Percentiles rank a stretch among this genome's conserved stretches.
These are phyloP conservation scores for Termitomyces sp. DNA, from an alignment of 768 basidiomycete species.

Conservation along the genomic window DNA sequence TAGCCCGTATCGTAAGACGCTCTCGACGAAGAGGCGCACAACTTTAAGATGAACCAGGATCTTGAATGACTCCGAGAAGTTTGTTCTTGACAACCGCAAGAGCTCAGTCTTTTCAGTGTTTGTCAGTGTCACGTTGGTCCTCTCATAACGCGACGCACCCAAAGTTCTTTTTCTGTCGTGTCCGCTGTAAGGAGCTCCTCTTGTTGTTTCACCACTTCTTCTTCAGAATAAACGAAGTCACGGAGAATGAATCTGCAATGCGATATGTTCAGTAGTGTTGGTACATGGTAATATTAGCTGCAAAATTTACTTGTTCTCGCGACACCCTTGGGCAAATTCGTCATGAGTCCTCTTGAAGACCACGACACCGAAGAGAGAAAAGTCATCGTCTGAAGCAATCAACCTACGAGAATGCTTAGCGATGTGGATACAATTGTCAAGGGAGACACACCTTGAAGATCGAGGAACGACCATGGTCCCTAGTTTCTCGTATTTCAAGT, in stretches of 20 bases:
- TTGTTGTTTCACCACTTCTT: constrained; percentile 72
- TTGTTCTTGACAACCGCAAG: constrained; percentile 83
- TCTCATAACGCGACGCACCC: constrained; percentile 57
- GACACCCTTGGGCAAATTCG: constrained; percentile 88
- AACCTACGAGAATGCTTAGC: constrained; percentile 37
- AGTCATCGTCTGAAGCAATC: constrained; percentile 86
- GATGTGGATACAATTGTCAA: neutral
- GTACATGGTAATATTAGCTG: neutral
- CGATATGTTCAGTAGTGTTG: neutral
- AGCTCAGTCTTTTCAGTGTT: constrained; percentile 73
- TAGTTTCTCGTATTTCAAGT: constrained; percentile 81
- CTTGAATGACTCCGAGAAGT: constrained; percentile 97
- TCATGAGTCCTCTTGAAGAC: constrained; percentile 91
- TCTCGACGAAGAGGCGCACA: constrained; percentile 88
- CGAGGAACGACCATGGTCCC: constrained; percentile 91
- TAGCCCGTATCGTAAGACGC: constrained; percentile 91
- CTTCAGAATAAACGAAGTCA: constrained; percentile 91
- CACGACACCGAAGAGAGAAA: constrained; percentile 77
- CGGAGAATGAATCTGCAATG: constrained; percentile 78
- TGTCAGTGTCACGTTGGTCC: neutral
- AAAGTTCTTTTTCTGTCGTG: constrained; percentile 91
- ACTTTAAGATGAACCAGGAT: constrained; percentile 92
- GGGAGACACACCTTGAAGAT: constrained; percentile 67
- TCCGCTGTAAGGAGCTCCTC: constrained; percentile 79
- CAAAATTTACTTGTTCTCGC: constrained; percentile 84